Evolutionary conservation across 75 land plant species (phyloP).

Genomic region (Gnetum montanum): DNA sequence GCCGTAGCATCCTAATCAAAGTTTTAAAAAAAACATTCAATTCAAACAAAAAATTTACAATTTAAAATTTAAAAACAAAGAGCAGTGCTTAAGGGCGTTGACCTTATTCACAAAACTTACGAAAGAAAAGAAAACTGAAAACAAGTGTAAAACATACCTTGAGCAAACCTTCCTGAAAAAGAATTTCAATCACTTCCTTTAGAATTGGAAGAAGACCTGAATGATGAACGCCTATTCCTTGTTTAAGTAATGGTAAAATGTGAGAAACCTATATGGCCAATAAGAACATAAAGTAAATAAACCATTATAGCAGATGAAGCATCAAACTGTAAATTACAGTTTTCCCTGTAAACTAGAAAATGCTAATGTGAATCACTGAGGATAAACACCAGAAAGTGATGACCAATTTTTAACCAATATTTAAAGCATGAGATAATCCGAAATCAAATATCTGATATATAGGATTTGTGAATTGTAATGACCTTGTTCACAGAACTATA

Average conservation of each 20-base stretch:
- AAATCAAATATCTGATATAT: too few species aligned
- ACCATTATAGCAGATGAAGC: too few species aligned
- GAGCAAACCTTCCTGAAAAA: conserved; percentile 95
- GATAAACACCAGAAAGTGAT: neutral
- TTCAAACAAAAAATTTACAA: too few species aligned
- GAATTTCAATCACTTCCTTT: conserved; percentile 97
- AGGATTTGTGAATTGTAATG: too few species aligned
- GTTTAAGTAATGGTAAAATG: conserved; percentile 75
- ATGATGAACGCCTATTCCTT: conserved; percentile 98
- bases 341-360: too few species aligned
- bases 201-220: conserved; percentile 96
- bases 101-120: neutral
- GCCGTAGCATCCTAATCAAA: too few species aligned
- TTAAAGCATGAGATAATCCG: too few species aligned
- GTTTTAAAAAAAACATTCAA: too few species aligned
- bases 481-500: too few species aligned
- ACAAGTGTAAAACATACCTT: conserved; percentile 46
- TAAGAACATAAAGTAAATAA: conserved; percentile 1
- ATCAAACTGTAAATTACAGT: too few species aligned
- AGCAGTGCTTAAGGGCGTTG: neutral
- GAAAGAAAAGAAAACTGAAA: neutral
- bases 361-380: neutral
- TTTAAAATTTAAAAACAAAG: neutral
- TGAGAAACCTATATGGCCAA: conserved; percentile 68
- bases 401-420: too few species aligned